A percentile compares a stretch with the other conserved stretches of the same genome.
These are phyloP conservation scores for Ceriops tagal DNA, from an alignment of 345 rosid species.

Conservation along the genomic window DNA sequence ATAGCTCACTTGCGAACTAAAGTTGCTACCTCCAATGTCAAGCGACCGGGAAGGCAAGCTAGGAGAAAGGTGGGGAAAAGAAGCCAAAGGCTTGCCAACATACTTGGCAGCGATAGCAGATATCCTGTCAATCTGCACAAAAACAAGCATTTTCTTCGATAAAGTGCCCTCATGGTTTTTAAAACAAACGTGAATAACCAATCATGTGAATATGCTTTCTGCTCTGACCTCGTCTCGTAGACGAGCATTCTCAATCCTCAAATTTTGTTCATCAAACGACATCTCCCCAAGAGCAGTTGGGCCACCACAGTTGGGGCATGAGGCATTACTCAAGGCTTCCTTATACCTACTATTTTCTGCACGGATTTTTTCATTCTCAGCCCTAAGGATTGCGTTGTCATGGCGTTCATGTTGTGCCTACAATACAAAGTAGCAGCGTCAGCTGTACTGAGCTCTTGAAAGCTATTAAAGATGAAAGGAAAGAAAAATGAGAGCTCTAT, in stretches of 20 bases:
- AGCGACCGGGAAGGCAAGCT: constrained; percentile 48
- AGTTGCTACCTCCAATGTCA: constrained; percentile 47
- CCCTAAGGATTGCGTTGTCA: constrained; percentile 67
- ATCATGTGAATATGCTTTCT: not conserved
- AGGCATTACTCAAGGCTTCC: constrained; percentile 63
- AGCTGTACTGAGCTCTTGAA: not conserved
- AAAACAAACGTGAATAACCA: not conserved
- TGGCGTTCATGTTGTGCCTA: constrained; percentile 89
- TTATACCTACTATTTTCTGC: constrained; percentile 75
- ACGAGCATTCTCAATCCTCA: constrained; percentile 86
- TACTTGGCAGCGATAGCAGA: constrained; percentile 76
- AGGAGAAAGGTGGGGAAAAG: constrained; percentile 45
- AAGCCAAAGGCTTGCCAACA: constrained; percentile 65
- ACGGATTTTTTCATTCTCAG: constrained; percentile 80
- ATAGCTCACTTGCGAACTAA: constrained; percentile 50
- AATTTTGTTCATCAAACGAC: constrained; percentile 91
- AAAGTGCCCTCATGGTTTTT: too few relatives aligned
- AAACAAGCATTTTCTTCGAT: not conserved
- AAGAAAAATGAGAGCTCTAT: too few relatives aligned
- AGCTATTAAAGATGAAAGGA: not conserved
- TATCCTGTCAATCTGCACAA: constrained; percentile 67
- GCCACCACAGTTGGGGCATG: constrained; percentile 88
- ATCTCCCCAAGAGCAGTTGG: constrained; percentile 81
- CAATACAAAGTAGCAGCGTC: not conserved
- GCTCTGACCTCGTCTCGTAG: constrained; percentile 72